Conservation (phyloP, 1,139 yeast species). For the Scheffersomyces lignicola region DNA sequence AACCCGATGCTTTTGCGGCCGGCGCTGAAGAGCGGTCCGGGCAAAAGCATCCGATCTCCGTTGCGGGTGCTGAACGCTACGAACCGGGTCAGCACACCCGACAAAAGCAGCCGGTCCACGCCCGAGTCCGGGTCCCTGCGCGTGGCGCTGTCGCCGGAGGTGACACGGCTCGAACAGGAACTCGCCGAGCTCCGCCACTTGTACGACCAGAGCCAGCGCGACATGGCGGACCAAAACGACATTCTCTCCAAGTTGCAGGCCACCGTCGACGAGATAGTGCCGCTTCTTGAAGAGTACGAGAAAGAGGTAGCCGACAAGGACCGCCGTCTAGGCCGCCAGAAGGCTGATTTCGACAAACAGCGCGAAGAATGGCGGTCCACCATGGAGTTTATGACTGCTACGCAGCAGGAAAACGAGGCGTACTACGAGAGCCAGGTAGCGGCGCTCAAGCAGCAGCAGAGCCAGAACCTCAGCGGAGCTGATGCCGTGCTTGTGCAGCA, state of each 20-base stretch:
- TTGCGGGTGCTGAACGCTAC: not conserved
- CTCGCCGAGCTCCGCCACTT: constrained; percentile 16
- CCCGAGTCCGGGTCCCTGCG: too few species aligned
- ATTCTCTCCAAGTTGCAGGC: constrained; percentile 42
- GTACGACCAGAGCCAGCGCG: constrained; percentile 24
- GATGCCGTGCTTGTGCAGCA: constrained; percentile 23
- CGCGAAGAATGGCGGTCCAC: constrained; percentile 59
- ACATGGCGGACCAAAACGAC: constrained; percentile 34
- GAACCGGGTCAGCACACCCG: not conserved
- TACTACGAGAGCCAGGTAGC: constrained; percentile 23
- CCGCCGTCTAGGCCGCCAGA: constrained; percentile 33
- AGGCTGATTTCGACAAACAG: constrained; percentile 51
- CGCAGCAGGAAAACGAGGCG: constrained; percentile 43
- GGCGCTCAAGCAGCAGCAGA: not conserved
- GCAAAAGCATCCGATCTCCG: not conserved
- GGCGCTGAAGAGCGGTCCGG: not conserved
- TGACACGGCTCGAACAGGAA: constrained; percentile 15
- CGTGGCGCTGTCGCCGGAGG: too few species aligned
- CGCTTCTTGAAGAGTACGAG: constrained; percentile 47
- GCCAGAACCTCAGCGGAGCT: too few species aligned
- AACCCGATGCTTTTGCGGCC: constrained; percentile 22
- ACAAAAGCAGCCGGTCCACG: constrained; percentile 3
- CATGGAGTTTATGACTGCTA: constrained; percentile 49
- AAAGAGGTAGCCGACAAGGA: constrained; percentile 26
- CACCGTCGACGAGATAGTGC: constrained; percentile 48